Conservation (phyloP, 2,329 filamentous ascomycete genomes). For the Oidium heveae region DNA sequence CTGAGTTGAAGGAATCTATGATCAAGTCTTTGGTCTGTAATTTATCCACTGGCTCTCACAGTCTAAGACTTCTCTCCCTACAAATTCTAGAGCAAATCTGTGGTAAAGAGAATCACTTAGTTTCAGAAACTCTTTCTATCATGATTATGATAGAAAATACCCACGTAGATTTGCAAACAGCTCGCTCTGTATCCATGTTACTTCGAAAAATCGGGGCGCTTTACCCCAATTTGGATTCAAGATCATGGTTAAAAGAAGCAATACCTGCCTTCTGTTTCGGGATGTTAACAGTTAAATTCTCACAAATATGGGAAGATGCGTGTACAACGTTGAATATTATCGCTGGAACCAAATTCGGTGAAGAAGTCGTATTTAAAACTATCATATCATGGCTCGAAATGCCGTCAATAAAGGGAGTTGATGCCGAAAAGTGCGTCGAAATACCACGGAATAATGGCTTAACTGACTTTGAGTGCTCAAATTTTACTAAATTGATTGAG, state of each 20-base stretch:
- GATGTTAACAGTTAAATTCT: constrained; percentile 60
- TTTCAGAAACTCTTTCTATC: constrained; percentile 25
- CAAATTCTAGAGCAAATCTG: constrained; percentile 42
- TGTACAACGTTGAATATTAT: constrained; percentile 53
- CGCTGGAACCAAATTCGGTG: constrained; percentile 41
- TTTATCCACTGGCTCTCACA: constrained; percentile 48
- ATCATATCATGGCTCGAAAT: constrained; percentile 55
- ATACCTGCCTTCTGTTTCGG: constrained; percentile 73
- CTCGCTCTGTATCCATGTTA: constrained; percentile 59
- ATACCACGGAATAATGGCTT: constrained; percentile 18
- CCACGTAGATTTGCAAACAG: constrained; percentile 49
- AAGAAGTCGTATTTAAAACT: constrained; percentile 44
- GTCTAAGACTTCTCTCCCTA: constrained; percentile 47
- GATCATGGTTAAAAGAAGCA: constrained; percentile 39
- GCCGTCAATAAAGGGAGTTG: constrained; percentile 25
- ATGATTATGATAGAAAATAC: constrained; percentile 65
- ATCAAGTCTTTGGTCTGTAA: constrained; percentile 43
- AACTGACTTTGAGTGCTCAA: constrained; percentile 69
- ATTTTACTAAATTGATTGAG: constrained; percentile 33
- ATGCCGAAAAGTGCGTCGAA: constrained; percentile 14
- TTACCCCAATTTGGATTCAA: constrained; percentile 29
- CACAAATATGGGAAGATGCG: constrained; percentile 71
- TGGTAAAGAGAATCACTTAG: constrained; percentile 21
- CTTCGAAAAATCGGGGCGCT: constrained; percentile 42
- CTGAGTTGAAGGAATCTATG: constrained; percentile 31